Evolutionary conservation across 371 early-diverging fungal species (phyloP).

Genomic region (Coemansia linderi): DNA sequence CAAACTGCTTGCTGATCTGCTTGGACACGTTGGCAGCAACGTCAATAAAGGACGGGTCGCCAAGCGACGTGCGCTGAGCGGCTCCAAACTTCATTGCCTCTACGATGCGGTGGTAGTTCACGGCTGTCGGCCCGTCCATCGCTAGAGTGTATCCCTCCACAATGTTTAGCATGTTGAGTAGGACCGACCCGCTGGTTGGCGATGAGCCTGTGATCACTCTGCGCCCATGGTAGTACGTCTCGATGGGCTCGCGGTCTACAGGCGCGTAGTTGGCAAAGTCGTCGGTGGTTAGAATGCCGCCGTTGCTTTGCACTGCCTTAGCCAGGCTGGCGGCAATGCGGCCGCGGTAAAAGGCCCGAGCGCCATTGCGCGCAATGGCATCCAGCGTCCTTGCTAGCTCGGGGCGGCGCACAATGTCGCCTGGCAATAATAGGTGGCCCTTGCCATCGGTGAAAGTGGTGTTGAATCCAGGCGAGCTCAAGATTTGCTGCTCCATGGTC

Average conservation of each 20-base stretch:
- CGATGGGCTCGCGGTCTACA: slow-evolving; percentile 62
- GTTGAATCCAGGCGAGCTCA: slow-evolving; percentile 23
- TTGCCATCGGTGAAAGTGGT: slow-evolving; percentile 40
- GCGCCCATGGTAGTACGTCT: slow-evolving; percentile 76
- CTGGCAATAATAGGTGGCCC: slow-evolving; percentile 51
- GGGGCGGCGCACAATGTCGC: slow-evolving; percentile 73
- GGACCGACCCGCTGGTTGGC: slow-evolving; percentile 83
- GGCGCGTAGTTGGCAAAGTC: slow-evolving; percentile 80
- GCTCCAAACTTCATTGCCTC: slow-evolving; percentile 93
- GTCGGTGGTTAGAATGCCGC: slow-evolving; percentile 81
- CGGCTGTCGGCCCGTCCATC: slow-evolving; percentile 56
- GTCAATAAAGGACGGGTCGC: slow-evolving; percentile 76
- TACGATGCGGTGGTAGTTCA: slow-evolving; percentile 76
- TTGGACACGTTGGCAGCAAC: slow-evolving; percentile 59
- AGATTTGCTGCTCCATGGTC: slow-evolving; percentile 17
- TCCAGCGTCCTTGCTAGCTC: slow-evolving; percentile 82
- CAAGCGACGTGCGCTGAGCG: slow-evolving; percentile 81
- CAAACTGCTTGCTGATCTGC: slow-evolving; percentile 71
- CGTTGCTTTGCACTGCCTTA: slow-evolving; percentile 63
- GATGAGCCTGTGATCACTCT: slow-evolving; percentile 68
- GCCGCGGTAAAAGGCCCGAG: slow-evolving; percentile 87
- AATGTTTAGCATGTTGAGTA: slow-evolving; percentile 86
- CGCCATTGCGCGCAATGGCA: slow-evolving; percentile 77
- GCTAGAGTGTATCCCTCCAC: slow-evolving; percentile 80
- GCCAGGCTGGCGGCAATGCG: slow-evolving; percentile 78